phyloP scores from a whole-genome alignment of 768 basidiomycete genomes.

The Calocybe gangraenosa region DNA sequence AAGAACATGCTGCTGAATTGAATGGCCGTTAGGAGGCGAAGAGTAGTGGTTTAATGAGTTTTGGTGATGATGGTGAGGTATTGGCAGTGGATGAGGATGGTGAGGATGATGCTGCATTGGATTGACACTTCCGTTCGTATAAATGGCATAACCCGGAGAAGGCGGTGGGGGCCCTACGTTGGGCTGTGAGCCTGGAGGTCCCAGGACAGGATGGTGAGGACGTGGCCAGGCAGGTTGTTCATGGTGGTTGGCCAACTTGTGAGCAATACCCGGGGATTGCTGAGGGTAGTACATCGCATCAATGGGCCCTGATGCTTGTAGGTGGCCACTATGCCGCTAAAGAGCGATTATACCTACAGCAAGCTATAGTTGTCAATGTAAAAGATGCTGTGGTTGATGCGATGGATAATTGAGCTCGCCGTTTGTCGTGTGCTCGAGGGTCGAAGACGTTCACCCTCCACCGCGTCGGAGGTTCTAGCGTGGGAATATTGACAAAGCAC shows the following conservation, averaged over 20 bases:
- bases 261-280: constrained; percentile 76
- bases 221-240: constrained; percentile 74
- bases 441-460: too few species aligned
- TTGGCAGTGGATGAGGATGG: constrained; percentile 49
- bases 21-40: constrained; percentile 70
- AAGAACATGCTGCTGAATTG: constrained; percentile 53
- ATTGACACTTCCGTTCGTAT: constrained; percentile 64
- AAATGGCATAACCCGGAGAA: constrained; percentile 73
- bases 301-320: constrained; percentile 21
- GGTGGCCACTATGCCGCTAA: constrained; percentile 6
- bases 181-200: constrained; percentile 47
- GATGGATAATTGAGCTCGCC: constrained; percentile 12
- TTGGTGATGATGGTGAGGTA: constrained; percentile 74
- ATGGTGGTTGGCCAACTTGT: constrained; percentile 72
- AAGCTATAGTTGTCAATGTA: constrained; percentile 1
- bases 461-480: constrained; percentile 13
- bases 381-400: constrained; percentile 11
- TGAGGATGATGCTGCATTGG: constrained; percentile 62
- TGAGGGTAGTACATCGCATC: constrained; percentile 82
- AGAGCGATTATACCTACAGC: background rate
- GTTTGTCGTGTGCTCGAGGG: constrained; percentile 13
- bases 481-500: constrained; percentile 17
- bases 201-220: constrained; percentile 49
- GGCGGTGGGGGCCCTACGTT: constrained; percentile 60
- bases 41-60: constrained; percentile 75